Evolutionary conservation across 192 early-diverging fungal genomes (phyloP).

Genomic region (Phlyctochytrium arcticum): DNA sequence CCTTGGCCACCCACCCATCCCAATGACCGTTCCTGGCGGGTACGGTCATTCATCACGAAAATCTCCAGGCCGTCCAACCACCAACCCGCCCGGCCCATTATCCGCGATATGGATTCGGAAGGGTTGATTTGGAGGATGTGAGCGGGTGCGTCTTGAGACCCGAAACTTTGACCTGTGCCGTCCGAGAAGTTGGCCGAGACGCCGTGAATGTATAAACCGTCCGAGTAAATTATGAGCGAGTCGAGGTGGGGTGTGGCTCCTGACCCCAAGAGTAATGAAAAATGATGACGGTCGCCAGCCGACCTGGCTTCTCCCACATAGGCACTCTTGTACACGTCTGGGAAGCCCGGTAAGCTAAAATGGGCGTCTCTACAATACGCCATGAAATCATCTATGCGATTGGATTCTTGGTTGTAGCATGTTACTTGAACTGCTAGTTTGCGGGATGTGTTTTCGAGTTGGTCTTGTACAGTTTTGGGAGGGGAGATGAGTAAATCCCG

Average conservation of each 20-base stretch:
- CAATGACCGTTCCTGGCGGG: neutral
- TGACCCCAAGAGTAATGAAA: neutral
- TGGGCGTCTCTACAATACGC: neutral
- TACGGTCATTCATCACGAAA: neutral
- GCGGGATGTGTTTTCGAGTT: too few species aligned
- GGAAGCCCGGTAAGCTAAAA: neutral
- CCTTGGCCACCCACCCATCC: neutral
- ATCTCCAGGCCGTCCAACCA: neutral
- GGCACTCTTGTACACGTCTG: neutral
- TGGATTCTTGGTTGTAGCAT: neutral
- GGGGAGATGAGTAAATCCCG: neutral
- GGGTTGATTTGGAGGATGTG: neutral
- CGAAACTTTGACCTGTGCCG: neutral
- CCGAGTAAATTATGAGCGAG: neutral
- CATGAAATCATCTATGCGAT: neutral
- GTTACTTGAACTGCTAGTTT: neutral
- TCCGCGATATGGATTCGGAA: neutral
- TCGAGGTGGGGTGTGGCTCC: neutral
- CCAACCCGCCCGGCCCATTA: neutral
- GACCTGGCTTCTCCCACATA: neutral
- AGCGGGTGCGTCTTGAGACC: neutral
- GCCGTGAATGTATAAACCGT: neutral
- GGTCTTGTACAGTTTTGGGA: neutral
- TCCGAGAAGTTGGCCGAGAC: neutral
- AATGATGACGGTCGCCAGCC: neutral